Conservation (phyloP, 495 filamentous ascomycete genomes). For the Xylaria curta region DNA sequence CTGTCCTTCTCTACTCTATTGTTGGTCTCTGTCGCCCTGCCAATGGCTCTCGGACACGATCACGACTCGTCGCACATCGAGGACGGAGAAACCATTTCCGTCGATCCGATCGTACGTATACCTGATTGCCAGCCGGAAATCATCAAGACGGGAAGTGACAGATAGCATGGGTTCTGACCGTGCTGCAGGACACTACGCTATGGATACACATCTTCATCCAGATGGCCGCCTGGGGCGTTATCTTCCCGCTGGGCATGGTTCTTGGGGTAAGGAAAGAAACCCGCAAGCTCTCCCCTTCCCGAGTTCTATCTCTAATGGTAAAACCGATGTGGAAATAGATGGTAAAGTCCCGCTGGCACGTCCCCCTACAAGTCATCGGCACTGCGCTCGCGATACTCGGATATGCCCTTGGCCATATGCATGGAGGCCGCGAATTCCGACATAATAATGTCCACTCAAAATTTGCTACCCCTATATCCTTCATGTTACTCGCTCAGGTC, state of each 20-base stretch:
- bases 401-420: constrained; percentile 89
- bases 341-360: constrained; percentile 89
- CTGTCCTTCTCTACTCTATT: constrained; percentile 31
- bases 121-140: too few relatives aligned
- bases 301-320: constrained; percentile 15
- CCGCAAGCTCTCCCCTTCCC: neutral
- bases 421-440: constrained; percentile 86
- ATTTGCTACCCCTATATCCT: constrained; percentile 80
- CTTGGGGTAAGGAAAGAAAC: constrained; percentile 69
- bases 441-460: constrained; percentile 77
- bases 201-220: constrained; percentile 96
- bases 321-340: constrained; percentile 61
- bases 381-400: constrained; percentile 78
- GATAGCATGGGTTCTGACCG: constrained; percentile 30
- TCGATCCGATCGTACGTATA: constrained; percentile 80
- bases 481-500: constrained; percentile 77
- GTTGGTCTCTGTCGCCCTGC: constrained; percentile 33
- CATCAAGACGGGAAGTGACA: neutral
- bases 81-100: constrained; percentile 76
- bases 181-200: constrained; percentile 74
- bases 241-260: constrained; percentile 96
- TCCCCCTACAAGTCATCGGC: constrained; percentile 81
- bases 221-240: constrained; percentile 82
- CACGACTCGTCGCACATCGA: constrained; percentile 76
- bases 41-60: constrained; percentile 68